These are phyloP conservation scores for Globisporangium acanthophoron DNA, from an alignment of 352 stramenopile species.

Conservation along the genomic window DNA sequence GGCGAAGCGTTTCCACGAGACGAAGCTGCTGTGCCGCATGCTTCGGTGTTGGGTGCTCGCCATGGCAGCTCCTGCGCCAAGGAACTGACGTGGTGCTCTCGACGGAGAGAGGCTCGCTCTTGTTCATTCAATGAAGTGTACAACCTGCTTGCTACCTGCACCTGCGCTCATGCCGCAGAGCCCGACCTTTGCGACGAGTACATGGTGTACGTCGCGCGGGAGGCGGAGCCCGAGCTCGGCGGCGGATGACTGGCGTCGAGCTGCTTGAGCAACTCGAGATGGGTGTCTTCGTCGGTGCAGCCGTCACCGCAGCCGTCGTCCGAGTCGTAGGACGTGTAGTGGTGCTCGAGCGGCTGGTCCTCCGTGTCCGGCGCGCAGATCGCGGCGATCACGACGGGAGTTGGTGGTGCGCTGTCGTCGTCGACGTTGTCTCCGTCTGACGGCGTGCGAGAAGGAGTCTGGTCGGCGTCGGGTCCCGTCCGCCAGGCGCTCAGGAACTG, in stretches of 20 bases:
- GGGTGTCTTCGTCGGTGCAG: neutral
- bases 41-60: slow-evolving; percentile 19
- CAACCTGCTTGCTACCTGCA: no score
- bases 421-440: neutral
- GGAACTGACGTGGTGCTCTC: no score
- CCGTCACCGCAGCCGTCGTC: neutral
- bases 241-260: neutral
- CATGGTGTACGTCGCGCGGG: neutral
- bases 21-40: slow-evolving; percentile 15
- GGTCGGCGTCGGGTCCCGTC: neutral
- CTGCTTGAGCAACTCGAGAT: slow-evolving; percentile 5
- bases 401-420: neutral
- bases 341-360: slow-evolving; percentile 3
- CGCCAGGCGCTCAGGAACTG: slow-evolving; percentile 5
- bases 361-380: slow-evolving; percentile 7
- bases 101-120: no score
- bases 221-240: neutral
- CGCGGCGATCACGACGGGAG: neutral
- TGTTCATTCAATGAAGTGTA: no score
- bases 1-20: slow-evolving; percentile 37
- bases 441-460: neutral
- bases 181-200: slow-evolving; percentile 10
- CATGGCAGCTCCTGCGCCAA: no score
- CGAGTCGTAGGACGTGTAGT: slow-evolving; percentile 12
- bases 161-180: slow-evolving; percentile 1